phyloP scores from a whole-genome alignment of 495 filamentous ascomycete species.

The Penicillium ucsense region DNA sequence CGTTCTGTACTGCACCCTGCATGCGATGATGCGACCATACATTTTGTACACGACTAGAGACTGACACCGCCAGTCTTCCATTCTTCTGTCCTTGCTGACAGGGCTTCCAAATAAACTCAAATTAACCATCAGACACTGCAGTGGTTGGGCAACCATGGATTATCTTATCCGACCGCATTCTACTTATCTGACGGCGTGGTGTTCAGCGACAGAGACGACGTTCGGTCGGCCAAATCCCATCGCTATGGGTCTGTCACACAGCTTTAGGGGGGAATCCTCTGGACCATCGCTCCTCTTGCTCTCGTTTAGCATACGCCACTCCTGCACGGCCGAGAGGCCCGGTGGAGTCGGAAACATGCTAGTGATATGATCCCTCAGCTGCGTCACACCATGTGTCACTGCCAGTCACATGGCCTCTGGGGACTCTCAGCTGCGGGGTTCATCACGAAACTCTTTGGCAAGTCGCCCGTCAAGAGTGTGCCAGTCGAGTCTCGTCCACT shows the following conservation, averaged over 20 bases:
- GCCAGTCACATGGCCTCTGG: conserved; percentile 13
- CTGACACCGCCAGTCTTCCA: no score
- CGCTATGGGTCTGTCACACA: not conserved
- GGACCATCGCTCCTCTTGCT: not conserved
- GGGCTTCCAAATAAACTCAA: no score
- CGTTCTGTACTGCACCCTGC: no score
- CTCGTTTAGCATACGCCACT: conserved; percentile 8
- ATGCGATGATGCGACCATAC: no score
- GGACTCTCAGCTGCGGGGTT: conserved; percentile 18
- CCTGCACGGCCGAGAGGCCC: not conserved
- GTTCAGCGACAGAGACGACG: not conserved
- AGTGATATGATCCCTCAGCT: conserved; percentile 23
- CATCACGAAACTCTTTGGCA: conserved; percentile 13
- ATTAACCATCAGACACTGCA: no score
- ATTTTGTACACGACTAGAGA: no score
- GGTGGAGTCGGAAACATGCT: conserved; percentile 11
- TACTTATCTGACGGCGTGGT: no score
- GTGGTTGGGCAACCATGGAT: no score
- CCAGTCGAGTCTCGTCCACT: not conserved
- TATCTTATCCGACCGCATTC: not conserved
- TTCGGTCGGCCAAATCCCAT: conserved; percentile 10
- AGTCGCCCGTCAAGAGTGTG: not conserved
- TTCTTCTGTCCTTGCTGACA: no score
- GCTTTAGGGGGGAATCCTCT: not conserved
- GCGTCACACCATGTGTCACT: conserved; percentile 19